Base-by-base conservation (phyloP, 495 filamentous ascomycete genomes). In the Neurospora sp. region DNA sequence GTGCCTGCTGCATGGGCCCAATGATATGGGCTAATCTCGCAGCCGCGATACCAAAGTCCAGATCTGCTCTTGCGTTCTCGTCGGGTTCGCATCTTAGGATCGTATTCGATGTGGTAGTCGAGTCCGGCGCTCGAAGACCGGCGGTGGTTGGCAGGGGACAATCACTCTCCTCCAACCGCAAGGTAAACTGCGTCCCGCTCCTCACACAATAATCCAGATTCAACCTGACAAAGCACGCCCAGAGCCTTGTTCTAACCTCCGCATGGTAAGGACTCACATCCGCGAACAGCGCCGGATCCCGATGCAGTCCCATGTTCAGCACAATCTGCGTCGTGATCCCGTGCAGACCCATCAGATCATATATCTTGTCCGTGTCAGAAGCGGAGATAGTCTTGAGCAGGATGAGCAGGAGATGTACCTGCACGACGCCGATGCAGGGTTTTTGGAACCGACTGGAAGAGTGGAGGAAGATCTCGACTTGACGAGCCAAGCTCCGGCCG, bases 361-460 rank as follows among this genome's bases (percentile, higher is more conserved):
- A 75, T 9, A 75, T 71, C 70, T 77, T 75, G 54, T 78, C 77
- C 5, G 75, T 78, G 59, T 78, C 75, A 0, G 75, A 77, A 1
- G 77, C 73, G 10, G 72, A 75, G 23, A 78, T 77, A 31, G 72
- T 77, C 38, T 75, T 77, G 14, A 75, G 39, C 16, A 78, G 9
- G 4, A 74, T 54, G 1, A 78, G 5, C 0, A 78, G 27, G 3
- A 78, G 41, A 4, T 77, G 59, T 8, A 77, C 72, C 37, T 77
- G 77, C n/a, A 76, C 73, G 7, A 75, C 77, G 7, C 73, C 76
- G 59, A 76, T 72, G 39, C 76, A 77, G 1, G 77, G 77, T 38
- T 77, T 74, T 70, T 78, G 77, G 62, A 78, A 78, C 3, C 41
- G 70, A 1, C 23, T 7, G 20, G 72, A 71, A 0, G 71, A 48